A percentile compares a stretch with the other conserved stretches of the same genome.
phyloP scores from a whole-genome alignment of 345 rosid species.

The Boechera retrofracta region DNA sequence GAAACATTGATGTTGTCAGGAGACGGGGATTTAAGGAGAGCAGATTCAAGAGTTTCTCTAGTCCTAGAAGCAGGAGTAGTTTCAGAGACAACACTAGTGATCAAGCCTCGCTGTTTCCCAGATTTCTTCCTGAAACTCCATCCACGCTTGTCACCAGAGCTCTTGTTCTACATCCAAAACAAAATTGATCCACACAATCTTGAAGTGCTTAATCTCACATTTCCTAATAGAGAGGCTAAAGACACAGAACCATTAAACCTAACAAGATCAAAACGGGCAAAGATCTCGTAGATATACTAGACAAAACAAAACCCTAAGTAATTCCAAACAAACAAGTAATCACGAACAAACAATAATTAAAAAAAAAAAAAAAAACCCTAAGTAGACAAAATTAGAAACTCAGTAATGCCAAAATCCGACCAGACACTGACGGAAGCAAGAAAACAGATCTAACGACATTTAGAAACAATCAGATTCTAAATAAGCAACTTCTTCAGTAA shows the following conservation, averaged over 20 bases:
- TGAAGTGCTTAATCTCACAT: conserved; percentile 1
- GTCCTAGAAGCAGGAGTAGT: conserved; percentile 44
- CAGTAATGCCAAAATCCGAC: conserved; percentile 27
- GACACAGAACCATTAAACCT: conserved; percentile 6
- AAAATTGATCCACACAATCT: neutral
- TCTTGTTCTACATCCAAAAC: conserved; percentile 56
- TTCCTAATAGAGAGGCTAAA: neutral
- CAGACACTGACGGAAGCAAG: conserved; percentile 26
- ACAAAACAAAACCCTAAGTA: neutral
- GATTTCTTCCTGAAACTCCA: conserved; percentile 90
- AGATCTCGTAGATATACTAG: neutral
- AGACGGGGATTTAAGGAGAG: conserved; percentile 46
- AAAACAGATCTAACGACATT: neutral
- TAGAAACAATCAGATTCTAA: conserved; percentile 36
- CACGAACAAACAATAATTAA: neutral
- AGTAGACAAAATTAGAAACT: conserved; percentile 28
- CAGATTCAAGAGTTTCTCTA: conserved; percentile 64
- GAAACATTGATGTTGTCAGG: conserved; percentile 47
- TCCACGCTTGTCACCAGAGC: conserved; percentile 59
- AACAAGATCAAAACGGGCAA: conserved; percentile 1
- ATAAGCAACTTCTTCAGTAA: neutral
- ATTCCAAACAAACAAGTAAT: neutral
- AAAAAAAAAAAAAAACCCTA: neutral
- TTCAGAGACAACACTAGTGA: conserved; percentile 59
- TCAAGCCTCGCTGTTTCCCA: conserved; percentile 69